These are phyloP conservation scores for Dendrocalamus latiflorus DNA, from an alignment of 202 grass and related monocot genomes.

Conservation along the genomic window DNA sequence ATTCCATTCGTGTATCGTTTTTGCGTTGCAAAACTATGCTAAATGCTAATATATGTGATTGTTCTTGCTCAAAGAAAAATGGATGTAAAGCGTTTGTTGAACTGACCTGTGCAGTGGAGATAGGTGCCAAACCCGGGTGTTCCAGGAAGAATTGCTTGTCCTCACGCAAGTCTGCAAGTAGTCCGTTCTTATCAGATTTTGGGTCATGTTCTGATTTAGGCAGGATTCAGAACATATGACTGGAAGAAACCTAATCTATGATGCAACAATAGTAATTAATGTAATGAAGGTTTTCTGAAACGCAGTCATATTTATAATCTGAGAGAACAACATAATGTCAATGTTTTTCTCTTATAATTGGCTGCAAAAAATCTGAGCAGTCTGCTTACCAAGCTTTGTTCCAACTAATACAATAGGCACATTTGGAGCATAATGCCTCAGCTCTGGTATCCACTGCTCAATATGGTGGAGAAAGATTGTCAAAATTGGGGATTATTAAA, in stretches of 20 bases:
- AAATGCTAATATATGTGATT: too few relatives aligned
- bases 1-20: too few relatives aligned
- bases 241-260: neutral
- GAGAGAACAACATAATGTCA: too few relatives aligned
- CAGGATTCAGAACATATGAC: neutral
- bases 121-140: slow-evolving; percentile 58
- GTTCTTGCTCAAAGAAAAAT: too few relatives aligned
- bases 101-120: slow-evolving; percentile 59
- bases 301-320: neutral
- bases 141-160: slow-evolving; percentile 79
- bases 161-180: slow-evolving; percentile 72
- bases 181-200: neutral
- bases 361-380: neutral
- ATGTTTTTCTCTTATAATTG: neutral
- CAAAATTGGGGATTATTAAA: neutral
- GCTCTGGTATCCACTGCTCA: slow-evolving; percentile 69
- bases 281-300: neutral
- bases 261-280: neutral
- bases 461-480: neutral
- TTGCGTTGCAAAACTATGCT: too few relatives aligned
- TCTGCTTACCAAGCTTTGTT: slow-evolving; percentile 69
- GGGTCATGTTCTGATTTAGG: neutral
- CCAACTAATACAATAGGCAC: slow-evolving; percentile 75
- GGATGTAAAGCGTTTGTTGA: neutral
- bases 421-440: slow-evolving; percentile 73